A percentile compares a stretch with the other conserved stretches of the same genome.
phyloP scores from a whole-genome alignment of 768 basidiomycete species.

The Boletus sp. region DNA sequence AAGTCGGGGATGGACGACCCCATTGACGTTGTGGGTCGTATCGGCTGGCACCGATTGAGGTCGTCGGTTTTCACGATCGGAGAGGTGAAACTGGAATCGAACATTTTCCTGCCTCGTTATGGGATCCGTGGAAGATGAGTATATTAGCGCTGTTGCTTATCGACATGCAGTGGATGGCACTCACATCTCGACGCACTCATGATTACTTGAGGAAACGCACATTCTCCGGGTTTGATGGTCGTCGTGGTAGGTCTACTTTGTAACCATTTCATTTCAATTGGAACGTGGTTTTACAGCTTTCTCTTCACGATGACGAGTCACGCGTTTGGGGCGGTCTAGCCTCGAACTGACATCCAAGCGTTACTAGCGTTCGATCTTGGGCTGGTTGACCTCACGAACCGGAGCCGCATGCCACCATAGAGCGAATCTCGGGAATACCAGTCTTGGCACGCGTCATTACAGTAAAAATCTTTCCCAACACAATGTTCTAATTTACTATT shows the following conservation, averaged over 20 bases:
- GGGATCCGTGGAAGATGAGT: conserved; percentile 19
- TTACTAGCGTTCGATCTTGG: no score
- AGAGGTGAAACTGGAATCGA: conserved; percentile 24
- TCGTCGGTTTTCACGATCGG: conserved; percentile 31
- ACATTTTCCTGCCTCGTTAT: conserved; percentile 19
- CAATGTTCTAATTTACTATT: no score
- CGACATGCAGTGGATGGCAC: not conserved
- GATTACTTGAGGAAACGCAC: conserved; percentile 21
- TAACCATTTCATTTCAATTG: conserved; percentile 6
- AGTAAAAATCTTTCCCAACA: no score
- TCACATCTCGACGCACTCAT: not conserved
- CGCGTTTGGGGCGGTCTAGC: no score
- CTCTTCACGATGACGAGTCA: no score
- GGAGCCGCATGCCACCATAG: conserved; percentile 23
- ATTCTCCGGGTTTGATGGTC: conserved; percentile 33
- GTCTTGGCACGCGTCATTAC: no score
- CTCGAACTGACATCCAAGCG: not conserved
- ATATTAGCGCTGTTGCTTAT: not conserved
- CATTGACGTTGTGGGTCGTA: conserved; percentile 29
- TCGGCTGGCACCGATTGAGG: conserved; percentile 31
- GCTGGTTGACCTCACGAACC: no score
- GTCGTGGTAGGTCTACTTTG: conserved; percentile 28
- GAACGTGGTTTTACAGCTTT: no score
- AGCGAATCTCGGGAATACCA: conserved; percentile 22
- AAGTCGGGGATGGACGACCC: conserved; percentile 10